Evolutionary conservation across 768 basidiomycete species (phyloP), one percentile per base, ranked within the genome.

Genomic region (Dentipellis fragilis): DNA sequence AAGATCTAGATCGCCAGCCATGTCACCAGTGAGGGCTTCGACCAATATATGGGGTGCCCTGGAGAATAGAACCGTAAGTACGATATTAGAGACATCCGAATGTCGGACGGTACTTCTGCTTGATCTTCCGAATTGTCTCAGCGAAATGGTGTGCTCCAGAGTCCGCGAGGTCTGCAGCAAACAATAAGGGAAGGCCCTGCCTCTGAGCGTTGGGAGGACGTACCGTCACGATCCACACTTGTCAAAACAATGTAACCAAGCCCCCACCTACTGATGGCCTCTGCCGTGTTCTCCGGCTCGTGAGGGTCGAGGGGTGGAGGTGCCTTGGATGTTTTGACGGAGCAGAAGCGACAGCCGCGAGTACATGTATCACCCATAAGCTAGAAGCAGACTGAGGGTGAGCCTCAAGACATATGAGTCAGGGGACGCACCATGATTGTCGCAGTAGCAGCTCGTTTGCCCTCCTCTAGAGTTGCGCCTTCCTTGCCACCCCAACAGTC

Each of bases 321-420:
- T 0, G 83, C 67, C 52, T 80, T 77, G 2, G 93, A 93, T 0
- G 96, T 99, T 75, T 96, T 96, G 51, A 99, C 92, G 9, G 94
- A 89, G 65, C 96, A 99, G 67, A 99, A 99, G 54, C 94, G 79
- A 71, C 96, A 99, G 1, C 93, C 96, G 65, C 96, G 84, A 37
- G 96, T 99, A 67, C 96, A 99, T 12, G 93, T 96, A 72, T 98
- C 95, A 9, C 96, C 96, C 96, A 99, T 98, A 12, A 99, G 74
- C 94, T 98, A 61, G 8, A 49, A 23, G 29, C 57, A 7, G 17
- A 3, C 6, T 29, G 29, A 11, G 49, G 46, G 36, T 12, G 46
- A 29, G 17, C 12, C 14, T 50, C 54, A 29, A 39, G 12, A 29
- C 17, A 34, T 12, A 12, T 5, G 10, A 35, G 17, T 9, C 48